Conservation (phyloP, 768 basidiomycete species). For the Leccinum variicolor region DNA sequence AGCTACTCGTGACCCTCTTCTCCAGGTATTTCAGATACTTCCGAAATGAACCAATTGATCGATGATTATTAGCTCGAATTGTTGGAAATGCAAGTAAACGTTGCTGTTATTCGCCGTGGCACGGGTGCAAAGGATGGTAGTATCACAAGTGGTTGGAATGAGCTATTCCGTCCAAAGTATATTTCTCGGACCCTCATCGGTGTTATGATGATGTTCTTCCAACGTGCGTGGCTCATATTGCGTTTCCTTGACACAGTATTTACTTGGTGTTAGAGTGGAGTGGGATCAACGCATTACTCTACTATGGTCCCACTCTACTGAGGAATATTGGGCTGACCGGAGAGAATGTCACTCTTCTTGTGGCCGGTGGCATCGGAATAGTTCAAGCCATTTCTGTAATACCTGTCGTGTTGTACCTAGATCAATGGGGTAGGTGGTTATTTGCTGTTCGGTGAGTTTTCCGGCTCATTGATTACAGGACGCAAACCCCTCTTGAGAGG, state of each 20-base stretch:
- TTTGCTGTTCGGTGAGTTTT: not conserved
- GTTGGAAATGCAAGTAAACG: conserved; percentile 73
- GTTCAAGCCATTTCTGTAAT: conserved; percentile 74
- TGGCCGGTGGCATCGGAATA: conserved; percentile 75
- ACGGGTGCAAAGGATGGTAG: conserved; percentile 20
- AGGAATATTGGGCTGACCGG: conserved; percentile 60
- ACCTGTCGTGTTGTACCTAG: conserved; percentile 70
- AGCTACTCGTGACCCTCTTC: conserved; percentile 44
- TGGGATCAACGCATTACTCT: conserved; percentile 81
- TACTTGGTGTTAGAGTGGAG: conserved; percentile 61
- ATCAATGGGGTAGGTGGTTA: conserved; percentile 48
- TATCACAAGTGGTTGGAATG: conserved; percentile 44
- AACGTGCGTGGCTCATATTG: conserved; percentile 50
- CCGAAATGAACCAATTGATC: not conserved
- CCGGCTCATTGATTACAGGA: conserved; percentile 36
- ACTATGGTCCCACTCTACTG: conserved; percentile 77
- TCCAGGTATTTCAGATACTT: conserved; percentile 37
- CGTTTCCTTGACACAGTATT: not conserved
- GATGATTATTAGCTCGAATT: conserved; percentile 53
- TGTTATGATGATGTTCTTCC: conserved; percentile 76
- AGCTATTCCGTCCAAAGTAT: conserved; percentile 52
- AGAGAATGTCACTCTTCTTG: conserved; percentile 57
- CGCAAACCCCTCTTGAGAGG: conserved; percentile 61
- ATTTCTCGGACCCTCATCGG: conserved; percentile 65
- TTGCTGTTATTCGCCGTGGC: conserved; percentile 45